These are phyloP conservation scores for Corylus heterophylla DNA, from an alignment of 306 rosid genomes.

Conservation along the genomic window DNA sequence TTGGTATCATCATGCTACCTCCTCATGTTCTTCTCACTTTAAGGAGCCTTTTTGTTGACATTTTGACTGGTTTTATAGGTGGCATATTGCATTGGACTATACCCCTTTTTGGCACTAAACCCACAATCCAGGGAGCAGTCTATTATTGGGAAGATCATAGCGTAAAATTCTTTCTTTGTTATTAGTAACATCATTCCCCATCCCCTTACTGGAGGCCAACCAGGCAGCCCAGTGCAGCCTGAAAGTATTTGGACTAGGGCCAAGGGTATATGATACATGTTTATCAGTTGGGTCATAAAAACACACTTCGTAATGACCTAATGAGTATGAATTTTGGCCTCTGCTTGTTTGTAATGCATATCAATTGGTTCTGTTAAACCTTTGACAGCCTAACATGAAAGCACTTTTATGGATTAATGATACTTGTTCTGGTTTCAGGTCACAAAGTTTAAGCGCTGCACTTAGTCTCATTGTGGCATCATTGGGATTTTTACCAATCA, in stretches of 20 bases:
- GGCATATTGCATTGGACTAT: constrained; percentile 62
- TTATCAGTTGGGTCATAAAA: neutral
- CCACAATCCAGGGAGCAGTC: constrained; percentile 49
- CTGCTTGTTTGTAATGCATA: constrained; percentile 16
- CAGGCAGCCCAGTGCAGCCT: neutral
- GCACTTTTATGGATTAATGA: constrained; percentile 25
- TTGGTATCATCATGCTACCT: constrained; percentile 18
- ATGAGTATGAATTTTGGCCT: constrained; percentile 15
- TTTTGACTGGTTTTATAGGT: constrained; percentile 53
- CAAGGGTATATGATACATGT: neutral
- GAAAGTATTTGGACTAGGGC: neutral
- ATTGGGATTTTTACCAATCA: constrained; percentile 64
- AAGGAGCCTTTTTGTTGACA: constrained; percentile 22
- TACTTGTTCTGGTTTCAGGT: constrained; percentile 51
- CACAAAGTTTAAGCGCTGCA: constrained; percentile 45
- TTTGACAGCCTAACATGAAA: constrained; percentile 17
- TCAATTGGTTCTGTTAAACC: neutral
- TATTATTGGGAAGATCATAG: constrained; percentile 47
- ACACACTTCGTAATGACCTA: neutral
- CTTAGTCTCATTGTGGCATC: constrained; percentile 51
- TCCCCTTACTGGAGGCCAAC: neutral
- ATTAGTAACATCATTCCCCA: neutral
- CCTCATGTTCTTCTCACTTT: constrained; percentile 29
- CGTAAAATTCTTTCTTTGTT: constrained; percentile 37
- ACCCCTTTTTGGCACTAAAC: constrained; percentile 86